Base-by-base conservation (phyloP, 2,329 filamentous ascomycete species). In the Penicillium nordicum region DNA sequence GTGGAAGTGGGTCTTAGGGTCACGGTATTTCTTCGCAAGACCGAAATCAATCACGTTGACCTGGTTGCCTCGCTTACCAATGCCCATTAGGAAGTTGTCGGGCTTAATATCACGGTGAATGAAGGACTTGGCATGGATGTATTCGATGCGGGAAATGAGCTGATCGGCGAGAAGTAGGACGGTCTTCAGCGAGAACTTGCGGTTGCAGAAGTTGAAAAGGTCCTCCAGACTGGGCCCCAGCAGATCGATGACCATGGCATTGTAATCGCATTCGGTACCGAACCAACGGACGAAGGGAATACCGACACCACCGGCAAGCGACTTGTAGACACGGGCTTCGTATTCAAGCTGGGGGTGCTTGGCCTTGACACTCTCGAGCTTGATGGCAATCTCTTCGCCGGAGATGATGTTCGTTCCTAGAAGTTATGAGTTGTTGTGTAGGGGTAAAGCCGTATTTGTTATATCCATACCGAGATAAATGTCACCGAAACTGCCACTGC, bases 81-180 rank as follows among this genome's bases (percentile, higher is more conserved):
- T 97, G 62, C 93, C 93, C 93, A 97, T 97, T 48, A 97, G 83
- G 81, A 97, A 99, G 85, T 99, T 97, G 83, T 99, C 94, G 34
- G 94, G 94, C 84, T 99, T 99, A 82, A 99, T 99, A 77, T 99
- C 94, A 78, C 94, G 92, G 80, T 99, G 94, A 75, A 97, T 97
- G 78, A 99, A 97, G 9, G 92, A 97, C 80, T 97, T 97, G 81
- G 94, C 94, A 77, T 99, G 94, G 70, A 99, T 99, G 81, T 97
- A 97, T 80, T 99, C 94, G 77, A 99, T 97, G 70, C 94, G 92
- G 64, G 93, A 97, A 76, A 99, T 97, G 76, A 97, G 88, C 81
- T 99, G 94, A 71, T 99, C 94, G 73, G 94, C 94, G 48, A 99
- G 85, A 27, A 99, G 86, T 42, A 99, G 84, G 29, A 99, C 94